Evolutionary conservation across 2,329 filamentous ascomycete species (phyloP), one percentile per base, ranked within the genome.

Genomic region (Tolypocladium ophioglossoides): DNA sequence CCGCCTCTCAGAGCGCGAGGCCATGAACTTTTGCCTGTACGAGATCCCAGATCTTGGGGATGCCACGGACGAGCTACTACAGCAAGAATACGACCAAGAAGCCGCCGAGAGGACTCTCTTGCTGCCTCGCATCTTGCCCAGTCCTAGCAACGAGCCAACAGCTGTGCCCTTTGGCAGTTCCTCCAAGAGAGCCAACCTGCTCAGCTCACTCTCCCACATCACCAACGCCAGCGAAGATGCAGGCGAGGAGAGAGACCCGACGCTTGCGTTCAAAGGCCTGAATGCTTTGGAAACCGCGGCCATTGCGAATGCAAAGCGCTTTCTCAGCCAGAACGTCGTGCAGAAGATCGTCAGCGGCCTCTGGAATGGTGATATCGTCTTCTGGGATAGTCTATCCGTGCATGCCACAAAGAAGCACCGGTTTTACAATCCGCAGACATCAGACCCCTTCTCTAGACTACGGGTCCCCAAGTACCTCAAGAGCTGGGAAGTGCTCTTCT

Each of bases 281-380:
- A 96, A 94, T 66, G 90, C 89, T 2, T 77, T 97, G 18, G 90
- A 95, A 66, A 91, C 95, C 63, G 90, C 89, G 30, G 85, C 86
- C 48, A 83, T 95, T 22, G 86, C 86, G 14, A 80, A 88, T 55
- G 88, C 89, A 34, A 95, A 95, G 72, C 87, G 87, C 48, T 95
- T 95, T 61, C 78, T 95, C 38, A 86, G 85, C 64, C 89, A 95
- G 67, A 79, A 80, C 56, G 81, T 88, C 3, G 86, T 95, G 12
- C 90, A 95, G 66, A 87, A 86, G 63, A 87, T 95, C 59, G 82
- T 95, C 57, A 86, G 87, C 48, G 87, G 87, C 50, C 88, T 95
- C 53, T 95, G 90, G 89, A 83, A 85, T 58, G 90, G 90, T 48
- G 85, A 91, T 59, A 90, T 95, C 56, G 81, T 91, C 39, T 94